Evolutionary conservation across 2,329 filamentous ascomycete species (phyloP).

Genomic region (Phoma sp.): DNA sequence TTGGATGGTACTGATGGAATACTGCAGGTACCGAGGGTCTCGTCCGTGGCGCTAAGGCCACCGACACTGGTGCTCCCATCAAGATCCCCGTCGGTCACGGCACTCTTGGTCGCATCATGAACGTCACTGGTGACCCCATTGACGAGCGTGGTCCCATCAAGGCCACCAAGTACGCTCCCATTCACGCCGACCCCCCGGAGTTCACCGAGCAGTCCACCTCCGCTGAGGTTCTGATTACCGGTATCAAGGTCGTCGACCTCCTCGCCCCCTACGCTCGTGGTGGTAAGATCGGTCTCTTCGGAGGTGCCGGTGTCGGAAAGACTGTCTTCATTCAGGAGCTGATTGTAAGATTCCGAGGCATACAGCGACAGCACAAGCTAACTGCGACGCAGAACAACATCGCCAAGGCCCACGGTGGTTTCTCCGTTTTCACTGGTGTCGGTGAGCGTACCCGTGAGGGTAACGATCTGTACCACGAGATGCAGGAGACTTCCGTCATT

Average conservation of each 20-base stretch:
- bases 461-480: conserved; percentile 99
- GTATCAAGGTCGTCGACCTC: conserved; percentile 99
- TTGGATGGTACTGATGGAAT: conserved; percentile 30
- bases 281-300: conserved; percentile 99
- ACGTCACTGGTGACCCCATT: conserved; percentile 99
- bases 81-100: conserved; percentile 92
- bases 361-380: conserved; percentile 24
- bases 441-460: conserved; percentile 99
- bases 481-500: conserved; percentile 99
- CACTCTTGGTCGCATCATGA: conserved; percentile 98
- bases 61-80: conserved; percentile 93
- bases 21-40: conserved; percentile 95
- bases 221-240: conserved; percentile 96
- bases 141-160: conserved; percentile 99
- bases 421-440: conserved; percentile 99
- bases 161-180: conserved; percentile 83
- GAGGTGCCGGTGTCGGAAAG: conserved; percentile 99
- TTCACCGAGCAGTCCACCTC: conserved; percentile 96
- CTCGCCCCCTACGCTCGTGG: conserved; percentile 99
- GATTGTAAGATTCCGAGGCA: conserved; percentile 67
- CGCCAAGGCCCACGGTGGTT: conserved; percentile 99
- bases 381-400: conserved; percentile 84
- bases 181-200: conserved; percentile 90
- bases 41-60: conserved; percentile 84
- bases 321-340: conserved; percentile 99